Evolutionary conservation across 768 basidiomycete species (phyloP).

Genomic region (Pluteus cervinus): DNA sequence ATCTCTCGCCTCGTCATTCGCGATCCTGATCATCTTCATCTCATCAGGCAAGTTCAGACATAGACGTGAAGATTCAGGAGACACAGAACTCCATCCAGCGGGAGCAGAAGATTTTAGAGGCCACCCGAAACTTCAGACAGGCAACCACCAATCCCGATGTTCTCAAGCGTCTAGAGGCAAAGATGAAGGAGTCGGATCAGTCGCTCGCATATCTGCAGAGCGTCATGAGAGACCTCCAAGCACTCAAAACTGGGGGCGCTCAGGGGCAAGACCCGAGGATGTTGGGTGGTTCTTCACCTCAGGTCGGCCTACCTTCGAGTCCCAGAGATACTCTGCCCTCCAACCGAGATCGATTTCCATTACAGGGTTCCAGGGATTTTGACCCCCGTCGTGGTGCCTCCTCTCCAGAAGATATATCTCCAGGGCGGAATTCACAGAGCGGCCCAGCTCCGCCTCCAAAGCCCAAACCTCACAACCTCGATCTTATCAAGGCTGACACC

Average conservation of each 20-base stretch:
- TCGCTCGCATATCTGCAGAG: conserved; percentile 85
- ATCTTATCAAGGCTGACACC: conserved; percentile 96
- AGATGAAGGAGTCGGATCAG: conserved; percentile 82
- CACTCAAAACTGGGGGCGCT: conserved; percentile 62
- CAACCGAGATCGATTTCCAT: conserved; percentile 13
- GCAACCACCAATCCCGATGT: conserved; percentile 89
- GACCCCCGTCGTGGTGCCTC: conserved; percentile 34
- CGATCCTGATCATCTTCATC: conserved; percentile 13
- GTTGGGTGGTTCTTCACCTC: conserved; percentile 42
- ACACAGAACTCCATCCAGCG: conserved; percentile 87
- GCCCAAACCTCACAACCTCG: conserved; percentile 78
- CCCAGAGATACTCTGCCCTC: conserved; percentile 15
- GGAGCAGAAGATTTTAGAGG: conserved; percentile 90
- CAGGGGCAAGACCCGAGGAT: conserved; percentile 50
- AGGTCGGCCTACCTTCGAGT: conserved; percentile 22
- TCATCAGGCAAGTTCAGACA: conserved; percentile 42
- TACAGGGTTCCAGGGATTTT: conserved; percentile 46
- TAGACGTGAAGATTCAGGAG: conserved; percentile 93
- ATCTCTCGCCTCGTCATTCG: conserved; percentile 3
- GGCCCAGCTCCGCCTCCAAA: conserved; percentile 37
- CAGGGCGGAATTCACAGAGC: conserved; percentile 26
- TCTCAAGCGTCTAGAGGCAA: conserved; percentile 69
- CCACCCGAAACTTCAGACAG: conserved; percentile 67
- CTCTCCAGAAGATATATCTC: conserved; percentile 32
- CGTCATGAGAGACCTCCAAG: conserved; percentile 76